A percentile compares a stretch with the other conserved stretches of the same genome.
These are phyloP conservation scores for Pythium dissotocum DNA, from an alignment of 352 stramenopile genomes.

Conservation along the genomic window DNA sequence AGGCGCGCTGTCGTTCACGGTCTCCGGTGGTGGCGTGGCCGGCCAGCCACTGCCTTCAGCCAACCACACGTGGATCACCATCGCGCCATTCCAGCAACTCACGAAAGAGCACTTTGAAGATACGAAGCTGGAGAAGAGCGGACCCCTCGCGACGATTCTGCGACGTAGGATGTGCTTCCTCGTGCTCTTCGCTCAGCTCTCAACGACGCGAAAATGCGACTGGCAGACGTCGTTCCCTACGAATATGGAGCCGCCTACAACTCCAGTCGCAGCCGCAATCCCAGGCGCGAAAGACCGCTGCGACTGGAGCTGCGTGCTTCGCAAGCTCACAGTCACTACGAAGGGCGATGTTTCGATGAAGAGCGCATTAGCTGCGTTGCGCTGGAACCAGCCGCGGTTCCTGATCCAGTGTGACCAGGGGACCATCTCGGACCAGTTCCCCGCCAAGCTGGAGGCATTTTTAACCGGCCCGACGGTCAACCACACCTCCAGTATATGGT, in stretches of 20 bases:
- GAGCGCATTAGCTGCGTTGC: slow-evolving; percentile 10
- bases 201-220: slow-evolving; percentile 9
- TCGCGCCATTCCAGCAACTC: slow-evolving; percentile 19
- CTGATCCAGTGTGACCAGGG: slow-evolving; percentile 22
- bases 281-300: neutral
- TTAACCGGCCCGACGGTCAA: neutral
- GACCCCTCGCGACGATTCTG: neutral
- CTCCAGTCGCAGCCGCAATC: neutral
- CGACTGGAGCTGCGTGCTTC: slow-evolving; percentile 6
- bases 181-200: slow-evolving; percentile 5
- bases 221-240: slow-evolving; percentile 12
- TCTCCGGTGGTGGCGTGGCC: neutral
- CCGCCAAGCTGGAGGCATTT: slow-evolving; percentile 15
- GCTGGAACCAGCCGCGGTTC: slow-evolving; percentile 23
- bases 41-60: slow-evolving; percentile 8
- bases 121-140: neutral
- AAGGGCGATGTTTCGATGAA: slow-evolving; percentile 3
- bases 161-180: slow-evolving; percentile 1
- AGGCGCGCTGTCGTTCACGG: slow-evolving; percentile 7
- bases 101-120: slow-evolving; percentile 2
- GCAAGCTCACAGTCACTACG: slow-evolving; percentile 2
- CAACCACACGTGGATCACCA: slow-evolving; percentile 13
- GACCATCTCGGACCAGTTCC: slow-evolving; percentile 15
- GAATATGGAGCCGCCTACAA: neutral
- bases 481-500: neutral